Conservation (phyloP, 2,329 filamentous ascomycete species). For the Ceratocystis cacaofunesta region DNA sequence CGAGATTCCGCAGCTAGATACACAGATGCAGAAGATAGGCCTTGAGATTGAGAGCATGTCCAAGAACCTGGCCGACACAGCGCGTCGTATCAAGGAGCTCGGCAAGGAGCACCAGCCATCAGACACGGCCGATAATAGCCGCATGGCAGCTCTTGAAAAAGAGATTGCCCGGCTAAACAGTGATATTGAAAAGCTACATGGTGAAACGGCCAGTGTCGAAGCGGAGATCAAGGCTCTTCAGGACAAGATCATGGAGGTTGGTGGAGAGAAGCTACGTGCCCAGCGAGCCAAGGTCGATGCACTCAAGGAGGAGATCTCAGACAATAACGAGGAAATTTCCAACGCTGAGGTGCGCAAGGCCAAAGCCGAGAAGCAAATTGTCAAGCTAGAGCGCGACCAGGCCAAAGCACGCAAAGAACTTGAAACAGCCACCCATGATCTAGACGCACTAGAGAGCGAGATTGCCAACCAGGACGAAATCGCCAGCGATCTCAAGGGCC, state of each 20-base stretch:
- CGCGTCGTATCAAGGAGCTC: slow-evolving; percentile 75
- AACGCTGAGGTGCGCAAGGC: slow-evolving; percentile 74
- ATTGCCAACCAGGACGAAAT: slow-evolving; percentile 62
- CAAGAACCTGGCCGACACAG: slow-evolving; percentile 68
- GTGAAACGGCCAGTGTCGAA: slow-evolving; percentile 79
- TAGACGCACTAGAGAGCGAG: slow-evolving; percentile 65
- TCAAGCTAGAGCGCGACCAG: slow-evolving; percentile 73
- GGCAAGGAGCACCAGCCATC: slow-evolving; percentile 67
- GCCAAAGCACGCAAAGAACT: slow-evolving; percentile 68
- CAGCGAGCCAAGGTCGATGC: slow-evolving; percentile 86
- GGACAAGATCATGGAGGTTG: slow-evolving; percentile 96
- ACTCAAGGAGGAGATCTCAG: slow-evolving; percentile 70
- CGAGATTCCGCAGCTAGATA: slow-evolving; percentile 72
- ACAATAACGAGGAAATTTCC: slow-evolving; percentile 67
- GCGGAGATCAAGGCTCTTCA: slow-evolving; percentile 85
- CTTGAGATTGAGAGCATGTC: slow-evolving; percentile 80
- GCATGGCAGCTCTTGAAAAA: slow-evolving; percentile 58
- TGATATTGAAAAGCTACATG: slow-evolving; percentile 64
- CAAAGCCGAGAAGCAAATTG: slow-evolving; percentile 85
- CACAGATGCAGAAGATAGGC: slow-evolving; percentile 75
- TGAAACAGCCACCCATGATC: slow-evolving; percentile 53
- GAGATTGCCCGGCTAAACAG: slow-evolving; percentile 60
- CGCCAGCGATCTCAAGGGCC: slow-evolving; percentile 55
- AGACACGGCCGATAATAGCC: slow-evolving; percentile 56
- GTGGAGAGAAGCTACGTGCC: slow-evolving; percentile 77